These are phyloP conservation scores for Rhodotorula kratochvilovae DNA, from an alignment of 768 basidiomycete genomes.

Conservation along the genomic window DNA sequence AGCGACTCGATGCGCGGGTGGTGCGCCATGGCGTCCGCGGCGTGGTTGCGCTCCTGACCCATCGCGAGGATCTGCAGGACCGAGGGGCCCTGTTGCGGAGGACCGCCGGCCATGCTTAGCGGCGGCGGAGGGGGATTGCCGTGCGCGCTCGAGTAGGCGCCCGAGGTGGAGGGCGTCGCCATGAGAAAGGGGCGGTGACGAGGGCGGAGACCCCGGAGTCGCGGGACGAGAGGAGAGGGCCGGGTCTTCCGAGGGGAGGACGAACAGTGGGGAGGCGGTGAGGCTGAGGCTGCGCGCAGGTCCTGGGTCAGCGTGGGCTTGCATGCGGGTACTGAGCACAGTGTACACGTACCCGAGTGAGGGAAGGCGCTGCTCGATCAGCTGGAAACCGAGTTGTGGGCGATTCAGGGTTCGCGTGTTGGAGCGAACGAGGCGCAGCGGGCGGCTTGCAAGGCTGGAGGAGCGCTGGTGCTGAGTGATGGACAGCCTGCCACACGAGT, in stretches of 20 bases:
- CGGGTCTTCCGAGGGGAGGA: not conserved
- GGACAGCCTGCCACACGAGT: no score
- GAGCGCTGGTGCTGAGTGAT: no score
- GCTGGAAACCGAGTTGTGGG: no score
- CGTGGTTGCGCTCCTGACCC: constrained; percentile 39
- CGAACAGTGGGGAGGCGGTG: not conserved
- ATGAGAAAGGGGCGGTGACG: not conserved
- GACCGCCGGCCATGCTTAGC: constrained; percentile 26
- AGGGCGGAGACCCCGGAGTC: no score
- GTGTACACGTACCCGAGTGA: no score
- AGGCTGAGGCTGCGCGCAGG: no score
- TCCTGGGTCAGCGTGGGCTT: no score
- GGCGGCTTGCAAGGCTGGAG: no score
- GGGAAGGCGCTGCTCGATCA: no score
- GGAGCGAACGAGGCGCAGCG: no score
- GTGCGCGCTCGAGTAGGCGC: constrained; percentile 12
- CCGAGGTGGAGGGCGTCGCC: not conserved
- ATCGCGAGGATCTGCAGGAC: constrained; percentile 37
- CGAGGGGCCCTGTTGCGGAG: constrained; percentile 36
- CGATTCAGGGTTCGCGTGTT: no score
- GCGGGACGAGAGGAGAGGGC: not conserved
- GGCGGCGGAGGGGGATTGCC: constrained; percentile 34
- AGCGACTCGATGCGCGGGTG: constrained; percentile 37
- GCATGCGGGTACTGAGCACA: no score
- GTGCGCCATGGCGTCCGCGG: constrained; percentile 37